Percentiles rank a stretch among this genome's conserved stretches.
phyloP scores from a whole-genome alignment of 139 green algal species.

The Chlorella ohadii region DNA sequence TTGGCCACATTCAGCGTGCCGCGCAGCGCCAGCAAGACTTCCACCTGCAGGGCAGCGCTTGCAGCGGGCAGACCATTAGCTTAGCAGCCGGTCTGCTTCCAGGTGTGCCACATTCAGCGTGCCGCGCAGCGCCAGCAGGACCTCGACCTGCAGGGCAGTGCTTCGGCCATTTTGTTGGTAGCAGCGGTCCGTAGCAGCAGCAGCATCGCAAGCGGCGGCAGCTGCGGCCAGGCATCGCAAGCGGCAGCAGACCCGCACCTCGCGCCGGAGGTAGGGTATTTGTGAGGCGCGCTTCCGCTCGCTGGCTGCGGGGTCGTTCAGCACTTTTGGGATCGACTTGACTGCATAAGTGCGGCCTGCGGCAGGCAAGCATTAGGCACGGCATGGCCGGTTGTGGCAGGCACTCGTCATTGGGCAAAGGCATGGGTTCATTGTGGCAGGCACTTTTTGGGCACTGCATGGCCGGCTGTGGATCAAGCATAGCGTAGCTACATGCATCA shows the following conservation, averaged over 20 bases:
- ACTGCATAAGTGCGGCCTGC: conserved; percentile 26
- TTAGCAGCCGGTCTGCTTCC: too few species aligned
- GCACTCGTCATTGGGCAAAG: too few species aligned
- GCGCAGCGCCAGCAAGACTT: conserved; percentile 44
- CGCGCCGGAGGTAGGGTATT: conserved; percentile 18
- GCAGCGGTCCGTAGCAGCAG: too few species aligned
- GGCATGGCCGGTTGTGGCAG: too few species aligned
- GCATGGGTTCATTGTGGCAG: too few species aligned
- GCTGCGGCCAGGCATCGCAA: background rate
- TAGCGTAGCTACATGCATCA: too few species aligned
- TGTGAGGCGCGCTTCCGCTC: conserved; percentile 36
- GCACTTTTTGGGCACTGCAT: too few species aligned
- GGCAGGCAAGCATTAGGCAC: background rate
- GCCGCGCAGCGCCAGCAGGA: conserved; percentile 41
- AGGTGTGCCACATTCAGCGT: conserved; percentile 51
- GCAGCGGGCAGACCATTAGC: too few species aligned
- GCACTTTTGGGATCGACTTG: conserved; percentile 47
- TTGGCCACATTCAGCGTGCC: conserved; percentile 48
- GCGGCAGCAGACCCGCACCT: conserved; percentile 16
- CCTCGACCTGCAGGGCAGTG: conserved; percentile 37
- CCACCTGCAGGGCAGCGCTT: conserved; percentile 24
- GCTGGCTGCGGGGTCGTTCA: conserved; percentile 25
- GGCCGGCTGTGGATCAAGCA: too few species aligned
- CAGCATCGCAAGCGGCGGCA: too few species aligned
- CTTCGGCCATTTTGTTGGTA: too few species aligned